Evolutionary conservation across 2,329 filamentous ascomycete genomes (phyloP).

Genomic region (Colletotrichum echinochloae): DNA sequence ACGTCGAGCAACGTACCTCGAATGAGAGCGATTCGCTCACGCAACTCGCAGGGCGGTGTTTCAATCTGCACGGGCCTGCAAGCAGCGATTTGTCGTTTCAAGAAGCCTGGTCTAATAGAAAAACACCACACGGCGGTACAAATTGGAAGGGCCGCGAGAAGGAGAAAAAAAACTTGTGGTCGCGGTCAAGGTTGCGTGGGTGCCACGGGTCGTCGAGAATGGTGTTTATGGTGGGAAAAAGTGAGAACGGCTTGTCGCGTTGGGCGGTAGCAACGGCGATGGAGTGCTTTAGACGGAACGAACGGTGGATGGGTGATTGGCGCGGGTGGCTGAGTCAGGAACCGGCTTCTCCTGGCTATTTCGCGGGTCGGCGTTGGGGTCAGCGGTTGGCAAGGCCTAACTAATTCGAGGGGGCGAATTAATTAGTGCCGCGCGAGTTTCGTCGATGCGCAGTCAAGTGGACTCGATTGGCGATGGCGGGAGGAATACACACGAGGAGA

Average conservation of each 20-base stretch:
- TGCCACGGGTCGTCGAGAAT: conserved; percentile 12
- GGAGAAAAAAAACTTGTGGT: background rate
- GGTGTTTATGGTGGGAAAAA: conserved; percentile 7
- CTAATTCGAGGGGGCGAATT: background rate
- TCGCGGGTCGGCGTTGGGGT: conserved; percentile 36
- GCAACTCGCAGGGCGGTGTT: conserved; percentile 16
- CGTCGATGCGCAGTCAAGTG: conserved; percentile 17
- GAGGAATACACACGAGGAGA: conserved; percentile 7
- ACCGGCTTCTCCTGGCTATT: conserved; percentile 24
- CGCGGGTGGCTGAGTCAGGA: conserved; percentile 39
- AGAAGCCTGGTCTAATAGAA: background rate
- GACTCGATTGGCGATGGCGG: conserved; percentile 20
- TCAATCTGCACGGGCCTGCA: conserved; percentile 12
- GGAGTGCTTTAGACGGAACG: conserved; percentile 26
- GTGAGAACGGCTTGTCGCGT: conserved; percentile 18
- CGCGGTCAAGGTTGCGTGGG: conserved; percentile 12
- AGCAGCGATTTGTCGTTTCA: conserved; percentile 9
- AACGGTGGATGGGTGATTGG: conserved; percentile 30
- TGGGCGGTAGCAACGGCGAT: conserved; percentile 7
- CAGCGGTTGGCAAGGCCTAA: conserved; percentile 28
- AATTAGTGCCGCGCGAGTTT: conserved; percentile 6
- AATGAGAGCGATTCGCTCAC: conserved; percentile 25
- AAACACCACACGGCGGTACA: background rate
- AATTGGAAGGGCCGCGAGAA: conserved; percentile 11
- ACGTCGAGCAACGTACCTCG: conserved; percentile 31